Percentiles rank a stretch among this genome's conserved stretches.
Evolutionary conservation across 495 filamentous ascomycete genomes (phyloP).

Genomic region (Hypoxylon lenormandii): DNA sequence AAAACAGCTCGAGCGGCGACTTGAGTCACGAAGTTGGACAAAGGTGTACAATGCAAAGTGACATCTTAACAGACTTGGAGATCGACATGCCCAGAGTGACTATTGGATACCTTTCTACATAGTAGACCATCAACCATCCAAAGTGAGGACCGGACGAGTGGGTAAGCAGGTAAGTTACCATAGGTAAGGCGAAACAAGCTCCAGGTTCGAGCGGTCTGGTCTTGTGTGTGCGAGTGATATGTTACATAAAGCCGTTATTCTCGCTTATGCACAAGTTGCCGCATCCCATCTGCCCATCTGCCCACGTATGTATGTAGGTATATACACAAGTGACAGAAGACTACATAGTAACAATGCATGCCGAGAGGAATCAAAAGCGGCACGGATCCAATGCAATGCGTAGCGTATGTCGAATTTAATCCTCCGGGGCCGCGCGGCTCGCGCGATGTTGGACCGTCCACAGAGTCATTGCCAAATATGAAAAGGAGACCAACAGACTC

Average conservation of each 20-base stretch:
- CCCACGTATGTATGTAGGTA: slow-evolving; percentile 7
- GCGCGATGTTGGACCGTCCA: slow-evolving; percentile 6
- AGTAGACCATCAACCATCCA: slow-evolving; percentile 5
- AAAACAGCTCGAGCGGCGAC: not conserved
- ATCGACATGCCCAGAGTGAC: slow-evolving; percentile 4
- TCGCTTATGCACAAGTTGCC: slow-evolving; percentile 36
- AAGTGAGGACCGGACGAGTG: slow-evolving; percentile 20
- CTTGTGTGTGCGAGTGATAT: slow-evolving; percentile 19
- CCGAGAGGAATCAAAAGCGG: slow-evolving; percentile 15
- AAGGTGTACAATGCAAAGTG: slow-evolving; percentile 13
- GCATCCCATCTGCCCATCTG: not conserved
- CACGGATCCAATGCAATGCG: slow-evolving; percentile 5
- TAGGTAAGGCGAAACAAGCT: slow-evolving; percentile 12
- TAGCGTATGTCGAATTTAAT: slow-evolving; percentile 29
- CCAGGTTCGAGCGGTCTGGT: slow-evolving; percentile 20
- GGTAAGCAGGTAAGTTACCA: not conserved
- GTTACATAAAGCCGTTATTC: slow-evolving; percentile 10
- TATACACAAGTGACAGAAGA: slow-evolving; percentile 5
- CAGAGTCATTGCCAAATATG: not conserved
- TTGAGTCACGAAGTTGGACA: slow-evolving; percentile 3
- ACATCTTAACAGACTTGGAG: slow-evolving; percentile 15
- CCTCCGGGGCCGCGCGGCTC: slow-evolving; percentile 16
- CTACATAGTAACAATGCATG: slow-evolving; percentile 1
- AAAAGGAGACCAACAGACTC: not conserved
- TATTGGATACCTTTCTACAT: slow-evolving; percentile 20